Conservation (phyloP, 108 stramenopile species). For the Cyclotella sp. region DNA sequence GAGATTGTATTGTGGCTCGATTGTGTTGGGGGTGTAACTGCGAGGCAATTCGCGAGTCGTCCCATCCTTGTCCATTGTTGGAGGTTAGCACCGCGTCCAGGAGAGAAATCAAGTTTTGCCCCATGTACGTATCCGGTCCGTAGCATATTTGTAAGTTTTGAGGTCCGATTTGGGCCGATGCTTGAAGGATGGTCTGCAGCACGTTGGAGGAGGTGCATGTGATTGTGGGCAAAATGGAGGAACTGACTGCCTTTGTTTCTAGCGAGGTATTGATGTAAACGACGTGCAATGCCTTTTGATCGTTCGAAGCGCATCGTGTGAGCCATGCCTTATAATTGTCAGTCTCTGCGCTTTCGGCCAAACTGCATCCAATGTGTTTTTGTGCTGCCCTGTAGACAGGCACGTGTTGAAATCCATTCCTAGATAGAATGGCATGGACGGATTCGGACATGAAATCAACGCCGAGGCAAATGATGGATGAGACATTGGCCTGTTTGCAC, state of each 20-base stretch:
- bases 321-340: slow-evolving; percentile 89
- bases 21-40: slow-evolving; percentile 78
- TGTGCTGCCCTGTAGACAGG: slow-evolving; percentile 89
- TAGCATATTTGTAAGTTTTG: slow-evolving; percentile 74
- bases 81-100: slow-evolving; percentile 57
- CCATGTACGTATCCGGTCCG: slow-evolving; percentile 98
- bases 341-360: slow-evolving; percentile 92
- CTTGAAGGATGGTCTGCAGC: slow-evolving; percentile 90
- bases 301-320: slow-evolving; percentile 36
- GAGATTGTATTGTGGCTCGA: slow-evolving; percentile 52
- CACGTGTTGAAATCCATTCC: slow-evolving; percentile 73
- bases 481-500: slow-evolving; percentile 61
- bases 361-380: slow-evolving; percentile 84
- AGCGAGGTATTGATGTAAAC: slow-evolving; percentile 97
- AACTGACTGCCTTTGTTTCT: slow-evolving; percentile 89
- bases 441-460: slow-evolving; percentile 97
- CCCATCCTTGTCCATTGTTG: slow-evolving; percentile 51
- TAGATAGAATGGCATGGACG: slow-evolving; percentile 81
- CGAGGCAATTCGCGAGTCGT: slow-evolving; percentile 63
- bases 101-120: slow-evolving; percentile 84
- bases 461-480: slow-evolving; percentile 84
- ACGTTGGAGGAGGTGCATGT: slow-evolving; percentile 95
- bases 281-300: slow-evolving; percentile 74
- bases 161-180: slow-evolving; percentile 78
- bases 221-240: slow-evolving; percentile 89